A percentile compares a stretch with the other conserved stretches of the same genome.
Conservation (phyloP, 306 rosid genomes). For the Neltuma alba region DNA sequence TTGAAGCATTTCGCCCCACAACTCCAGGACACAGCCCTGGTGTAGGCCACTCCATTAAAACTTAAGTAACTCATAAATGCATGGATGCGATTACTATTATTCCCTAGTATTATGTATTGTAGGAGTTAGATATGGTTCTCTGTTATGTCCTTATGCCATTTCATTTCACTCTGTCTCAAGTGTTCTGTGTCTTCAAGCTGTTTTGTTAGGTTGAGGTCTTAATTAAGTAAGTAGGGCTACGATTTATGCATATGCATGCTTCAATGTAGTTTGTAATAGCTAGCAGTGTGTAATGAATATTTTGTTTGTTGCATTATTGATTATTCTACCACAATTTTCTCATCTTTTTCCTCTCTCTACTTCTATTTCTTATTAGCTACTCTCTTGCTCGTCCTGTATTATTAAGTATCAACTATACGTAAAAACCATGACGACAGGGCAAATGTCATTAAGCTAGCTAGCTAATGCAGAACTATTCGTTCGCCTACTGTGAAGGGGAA, state of each 20-base stretch:
- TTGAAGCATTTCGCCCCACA: slow-evolving; percentile 71
- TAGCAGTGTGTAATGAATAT: background rate
- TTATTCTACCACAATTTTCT: background rate
- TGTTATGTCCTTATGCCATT: background rate
- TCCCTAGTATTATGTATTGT: background rate
- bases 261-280: background rate
- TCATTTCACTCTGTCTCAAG: background rate
- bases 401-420: background rate
- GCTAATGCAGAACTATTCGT: background rate
- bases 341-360: background rate
- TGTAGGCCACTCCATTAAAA: slow-evolving; percentile 67
- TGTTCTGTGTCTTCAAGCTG: background rate
- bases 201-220: background rate
- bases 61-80: slow-evolving; percentile 19
- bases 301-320: background rate
- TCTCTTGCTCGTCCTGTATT: background rate
- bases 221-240: background rate
- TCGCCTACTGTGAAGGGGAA: too few relatives aligned
- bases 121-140: background rate
- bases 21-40: slow-evolving; percentile 84
- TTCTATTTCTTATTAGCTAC: background rate
- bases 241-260: slow-evolving; percentile 23
- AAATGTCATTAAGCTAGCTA: background rate
- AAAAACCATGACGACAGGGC: background rate
- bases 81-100: background rate